These are phyloP conservation scores for Paraphoma chrysanthemicola DNA, from an alignment of 2,329 filamentous ascomycete genomes.

Conservation along the genomic window DNA sequence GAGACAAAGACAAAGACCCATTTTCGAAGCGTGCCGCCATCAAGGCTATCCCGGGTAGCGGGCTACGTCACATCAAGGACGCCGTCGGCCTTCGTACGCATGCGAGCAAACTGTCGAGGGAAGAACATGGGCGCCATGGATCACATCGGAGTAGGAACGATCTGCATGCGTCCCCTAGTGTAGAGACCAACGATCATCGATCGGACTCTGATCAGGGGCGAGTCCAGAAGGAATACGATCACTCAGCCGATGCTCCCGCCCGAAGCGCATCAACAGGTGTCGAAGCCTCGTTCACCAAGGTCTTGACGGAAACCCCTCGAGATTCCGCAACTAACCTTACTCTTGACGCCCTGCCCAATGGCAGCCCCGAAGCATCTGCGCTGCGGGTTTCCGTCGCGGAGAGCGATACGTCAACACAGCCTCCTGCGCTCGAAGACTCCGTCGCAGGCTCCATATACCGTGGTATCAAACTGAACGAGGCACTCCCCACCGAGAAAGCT, in stretches of 20 bases:
- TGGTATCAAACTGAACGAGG: constrained; percentile 61
- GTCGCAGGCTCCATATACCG: constrained; percentile 66
- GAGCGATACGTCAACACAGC: constrained; percentile 32
- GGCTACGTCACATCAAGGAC: constrained; percentile 84
- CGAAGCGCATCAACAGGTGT: constrained; percentile 18
- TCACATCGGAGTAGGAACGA: constrained; percentile 30
- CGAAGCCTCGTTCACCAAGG: constrained; percentile 41
- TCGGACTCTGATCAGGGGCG: not conserved
- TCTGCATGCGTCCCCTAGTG: constrained; percentile 12
- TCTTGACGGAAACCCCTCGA: constrained; percentile 43
- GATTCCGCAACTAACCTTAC: constrained; percentile 34
- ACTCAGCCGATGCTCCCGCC: constrained; percentile 17
- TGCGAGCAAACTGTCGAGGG: constrained; percentile 48
- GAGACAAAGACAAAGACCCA: constrained; percentile 62
- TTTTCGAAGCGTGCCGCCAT: constrained; percentile 70
- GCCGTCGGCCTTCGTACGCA: constrained; percentile 69
- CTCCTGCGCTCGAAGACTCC: constrained; percentile 59
- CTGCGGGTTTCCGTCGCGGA: constrained; percentile 19
- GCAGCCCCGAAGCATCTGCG: constrained; percentile 23
- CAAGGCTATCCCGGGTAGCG: constrained; percentile 81
- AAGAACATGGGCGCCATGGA: constrained; percentile 38
- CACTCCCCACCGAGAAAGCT: constrained; percentile 53
- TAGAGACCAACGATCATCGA: constrained; percentile 12
- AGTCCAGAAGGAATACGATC: constrained; percentile 13
- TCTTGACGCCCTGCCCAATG: constrained; percentile 19